Evolutionary conservation across 148 eudicot species (phyloP).

Genomic region (Gaultheria prostrata): DNA sequence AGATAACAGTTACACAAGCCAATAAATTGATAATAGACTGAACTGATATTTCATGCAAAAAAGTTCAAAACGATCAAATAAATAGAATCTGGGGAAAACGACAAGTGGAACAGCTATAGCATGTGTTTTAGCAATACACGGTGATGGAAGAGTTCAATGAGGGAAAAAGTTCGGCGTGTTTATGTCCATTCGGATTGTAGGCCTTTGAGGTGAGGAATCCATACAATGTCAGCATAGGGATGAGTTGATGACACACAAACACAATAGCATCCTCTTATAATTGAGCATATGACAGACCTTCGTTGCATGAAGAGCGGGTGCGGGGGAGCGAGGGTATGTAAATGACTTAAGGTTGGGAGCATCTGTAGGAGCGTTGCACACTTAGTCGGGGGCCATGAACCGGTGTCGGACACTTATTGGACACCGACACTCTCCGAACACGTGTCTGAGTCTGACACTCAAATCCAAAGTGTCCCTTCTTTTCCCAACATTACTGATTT

Average conservation of each 20-base stretch:
- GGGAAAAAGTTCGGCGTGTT: background rate
- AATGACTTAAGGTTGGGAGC: background rate
- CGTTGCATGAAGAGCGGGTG: background rate
- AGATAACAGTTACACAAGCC: background rate
- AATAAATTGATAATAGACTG: background rate
- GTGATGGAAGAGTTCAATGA: background rate
- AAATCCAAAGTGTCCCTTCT: too few relatives aligned
- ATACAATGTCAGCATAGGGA: background rate
- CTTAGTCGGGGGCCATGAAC: too few relatives aligned
- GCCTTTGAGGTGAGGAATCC: background rate
- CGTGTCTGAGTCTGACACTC: too few relatives aligned
- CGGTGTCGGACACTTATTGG: too few relatives aligned
- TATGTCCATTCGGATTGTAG: background rate
- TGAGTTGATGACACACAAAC: background rate
- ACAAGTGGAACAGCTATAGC: background rate
- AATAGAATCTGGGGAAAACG: background rate
- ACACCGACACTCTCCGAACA: too few relatives aligned
- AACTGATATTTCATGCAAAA: background rate
- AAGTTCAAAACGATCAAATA: background rate
- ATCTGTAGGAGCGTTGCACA: background rate
- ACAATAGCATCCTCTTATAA: background rate
- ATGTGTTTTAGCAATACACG: background rate
- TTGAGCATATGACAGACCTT: background rate
- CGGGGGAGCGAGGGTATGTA: background rate
- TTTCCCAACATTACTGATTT: too few relatives aligned